A percentile compares a stretch with the other conserved stretches of the same genome.
These are phyloP conservation scores for Psilocybe azurescens DNA, from an alignment of 768 basidiomycete species.

Conservation along the genomic window DNA sequence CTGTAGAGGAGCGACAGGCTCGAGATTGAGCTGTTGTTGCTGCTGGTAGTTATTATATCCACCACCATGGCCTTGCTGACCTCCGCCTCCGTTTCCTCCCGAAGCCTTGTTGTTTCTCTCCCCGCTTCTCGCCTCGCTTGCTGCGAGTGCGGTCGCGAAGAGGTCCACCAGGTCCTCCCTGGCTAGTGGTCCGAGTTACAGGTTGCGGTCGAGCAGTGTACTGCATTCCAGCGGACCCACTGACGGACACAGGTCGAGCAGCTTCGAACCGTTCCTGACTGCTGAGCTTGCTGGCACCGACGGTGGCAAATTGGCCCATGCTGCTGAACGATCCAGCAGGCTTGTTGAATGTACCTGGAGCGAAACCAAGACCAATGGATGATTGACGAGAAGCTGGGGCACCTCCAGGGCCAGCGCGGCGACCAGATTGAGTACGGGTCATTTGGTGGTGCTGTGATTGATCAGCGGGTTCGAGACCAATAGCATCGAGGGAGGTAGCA, in stretches of 20 bases:
- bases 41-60: conserved; percentile 34
- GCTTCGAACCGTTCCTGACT: conserved; percentile 73
- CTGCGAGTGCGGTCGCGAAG: conserved; percentile 72
- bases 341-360: conserved; percentile 52
- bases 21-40: conserved; percentile 43
- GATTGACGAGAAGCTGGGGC: conserved; percentile 48
- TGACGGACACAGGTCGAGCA: conserved; percentile 60
- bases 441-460: conserved; percentile 54
- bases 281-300: conserved; percentile 56
- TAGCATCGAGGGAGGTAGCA: conserved; percentile 85
- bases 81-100: conserved; percentile 26
- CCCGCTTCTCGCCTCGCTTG: conserved; percentile 85
- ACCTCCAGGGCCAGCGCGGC: conserved; percentile 50
- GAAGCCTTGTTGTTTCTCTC: conserved; percentile 53
- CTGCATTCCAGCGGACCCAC: conserved; percentile 52
- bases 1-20: conserved; percentile 81
- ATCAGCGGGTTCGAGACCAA: conserved; percentile 86
- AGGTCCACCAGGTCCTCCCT: conserved; percentile 59
- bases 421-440: conserved; percentile 68
- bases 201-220: conserved; percentile 58
- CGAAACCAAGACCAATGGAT: conserved; percentile 48
- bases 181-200: conserved; percentile 74
- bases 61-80: conserved; percentile 42
- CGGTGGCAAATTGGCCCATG: conserved; percentile 74
- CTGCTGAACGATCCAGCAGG: conserved; percentile 44